These are phyloP conservation scores for Arthrobotrys megalospora DNA, from an alignment of 2,329 filamentous ascomycete species.

Conservation along the genomic window DNA sequence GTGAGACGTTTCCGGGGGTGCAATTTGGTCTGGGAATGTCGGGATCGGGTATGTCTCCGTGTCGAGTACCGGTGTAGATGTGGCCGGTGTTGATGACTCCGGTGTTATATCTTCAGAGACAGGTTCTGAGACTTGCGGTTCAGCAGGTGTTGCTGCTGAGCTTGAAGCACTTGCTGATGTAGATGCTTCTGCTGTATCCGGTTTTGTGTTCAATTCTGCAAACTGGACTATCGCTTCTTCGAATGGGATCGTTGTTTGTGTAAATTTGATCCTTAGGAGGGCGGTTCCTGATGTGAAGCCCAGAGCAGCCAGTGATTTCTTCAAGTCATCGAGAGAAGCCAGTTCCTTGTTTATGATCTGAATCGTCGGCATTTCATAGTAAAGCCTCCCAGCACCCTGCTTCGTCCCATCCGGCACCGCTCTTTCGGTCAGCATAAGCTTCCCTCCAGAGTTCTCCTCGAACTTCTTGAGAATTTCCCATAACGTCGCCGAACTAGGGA, in stretches of 20 bases:
- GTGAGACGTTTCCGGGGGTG: conserved; percentile 47
- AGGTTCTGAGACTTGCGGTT: conserved; percentile 33
- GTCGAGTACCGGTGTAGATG: conserved; percentile 27
- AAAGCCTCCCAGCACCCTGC: conserved; percentile 79
- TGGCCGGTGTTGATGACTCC: conserved; percentile 22
- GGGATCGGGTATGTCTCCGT: conserved; percentile 48
- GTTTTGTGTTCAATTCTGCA: conserved; percentile 78
- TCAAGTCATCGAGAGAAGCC: conserved; percentile 82
- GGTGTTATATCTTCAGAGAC: conserved; percentile 40
- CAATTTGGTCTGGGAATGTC: conserved; percentile 58
- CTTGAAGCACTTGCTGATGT: conserved; percentile 53
- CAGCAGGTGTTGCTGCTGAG: conserved; percentile 63
- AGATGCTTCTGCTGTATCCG: conserved; percentile 67
- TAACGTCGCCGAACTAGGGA: conserved; percentile 87
- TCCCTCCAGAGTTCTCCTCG: conserved; percentile 79
- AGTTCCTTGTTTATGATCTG: conserved; percentile 87
- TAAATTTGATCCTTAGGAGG: conserved; percentile 83
- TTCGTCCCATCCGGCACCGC: conserved; percentile 75
- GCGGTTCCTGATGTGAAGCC: conserved; percentile 89
- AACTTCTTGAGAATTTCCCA: conserved; percentile 94
- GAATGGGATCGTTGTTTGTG: conserved; percentile 81
- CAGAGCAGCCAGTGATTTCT: conserved; percentile 88
- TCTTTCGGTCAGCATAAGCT: conserved; percentile 81
- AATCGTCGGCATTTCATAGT: conserved; percentile 88
- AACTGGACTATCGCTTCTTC: conserved; percentile 90